Percentiles rank a stretch among this genome's conserved stretches.
phyloP scores from a whole-genome alignment of 371 early-diverging fungal genomes.

The Mucor racemosus region DNA sequence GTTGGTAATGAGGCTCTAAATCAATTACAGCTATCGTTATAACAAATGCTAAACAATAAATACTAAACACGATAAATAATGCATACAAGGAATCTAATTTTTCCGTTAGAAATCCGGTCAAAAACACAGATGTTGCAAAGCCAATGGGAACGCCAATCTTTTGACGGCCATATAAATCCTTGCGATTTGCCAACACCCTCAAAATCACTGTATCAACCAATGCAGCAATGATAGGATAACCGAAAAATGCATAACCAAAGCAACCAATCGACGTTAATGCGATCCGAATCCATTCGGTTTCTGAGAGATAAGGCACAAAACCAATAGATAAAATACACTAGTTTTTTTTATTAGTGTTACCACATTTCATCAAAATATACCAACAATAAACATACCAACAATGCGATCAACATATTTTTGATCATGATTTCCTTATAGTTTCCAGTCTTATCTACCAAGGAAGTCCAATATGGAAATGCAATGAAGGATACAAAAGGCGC shows the following conservation, averaged over 20 bases:
- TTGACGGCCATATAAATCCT: slow-evolving; percentile 40
- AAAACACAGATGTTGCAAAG: slow-evolving; percentile 36
- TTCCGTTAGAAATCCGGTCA: slow-evolving; percentile 37
- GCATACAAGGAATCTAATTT: slow-evolving; percentile 31
- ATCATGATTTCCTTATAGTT: slow-evolving; percentile 38
- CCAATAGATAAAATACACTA: slow-evolving; percentile 37
- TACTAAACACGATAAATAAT: slow-evolving; percentile 30
- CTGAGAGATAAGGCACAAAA: slow-evolving; percentile 32
- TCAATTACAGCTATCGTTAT: slow-evolving; percentile 15
- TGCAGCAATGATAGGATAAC: slow-evolving; percentile 41
- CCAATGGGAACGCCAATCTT: slow-evolving; percentile 44
- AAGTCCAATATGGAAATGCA: slow-evolving; percentile 46
- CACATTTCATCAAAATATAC: slow-evolving; percentile 17
- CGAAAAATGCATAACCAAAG: slow-evolving; percentile 47
- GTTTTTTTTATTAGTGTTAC: background rate
- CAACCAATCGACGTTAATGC: slow-evolving; percentile 29
- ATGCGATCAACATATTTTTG: slow-evolving; percentile 37
- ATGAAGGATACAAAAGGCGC: slow-evolving; percentile 45
- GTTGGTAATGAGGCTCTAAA: slow-evolving; percentile 17
- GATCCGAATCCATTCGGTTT: slow-evolving; percentile 21
- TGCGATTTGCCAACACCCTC: slow-evolving; percentile 32
- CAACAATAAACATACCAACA: slow-evolving; percentile 26
- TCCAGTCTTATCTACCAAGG: slow-evolving; percentile 31
- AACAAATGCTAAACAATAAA: slow-evolving; percentile 30
- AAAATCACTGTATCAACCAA: slow-evolving; percentile 35